Evolutionary conservation across 345 rosid species (phyloP).

Genomic region (Erodium maritimum): DNA sequence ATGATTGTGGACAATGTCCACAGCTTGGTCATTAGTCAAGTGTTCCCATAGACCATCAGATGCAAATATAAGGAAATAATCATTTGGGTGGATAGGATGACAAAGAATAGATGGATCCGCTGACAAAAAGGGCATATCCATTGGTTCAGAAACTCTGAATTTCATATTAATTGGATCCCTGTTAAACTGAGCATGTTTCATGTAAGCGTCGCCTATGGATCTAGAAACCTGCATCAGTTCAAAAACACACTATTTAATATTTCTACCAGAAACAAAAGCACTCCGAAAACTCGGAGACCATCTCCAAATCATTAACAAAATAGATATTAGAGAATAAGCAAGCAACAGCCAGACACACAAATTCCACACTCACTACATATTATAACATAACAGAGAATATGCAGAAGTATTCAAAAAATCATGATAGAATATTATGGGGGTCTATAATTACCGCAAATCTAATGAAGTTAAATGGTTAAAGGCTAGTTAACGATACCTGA

Average conservation of each 20-base stretch:
- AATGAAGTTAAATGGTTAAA: no score
- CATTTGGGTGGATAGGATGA: slow-evolving; percentile 66
- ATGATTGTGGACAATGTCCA: slow-evolving; percentile 70
- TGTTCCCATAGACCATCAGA: slow-evolving; percentile 98
- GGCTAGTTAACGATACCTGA: slow-evolving; percentile 40
- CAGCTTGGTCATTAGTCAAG: slow-evolving; percentile 73
- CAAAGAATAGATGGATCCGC: slow-evolving; percentile 55
- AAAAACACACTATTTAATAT: slow-evolving; percentile 9
- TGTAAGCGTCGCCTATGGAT: slow-evolving; percentile 75
- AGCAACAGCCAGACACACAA: no score
- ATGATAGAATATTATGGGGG: no score
- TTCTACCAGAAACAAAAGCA: neutral
- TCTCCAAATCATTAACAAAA: no score
- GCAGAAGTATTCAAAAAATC: no score
- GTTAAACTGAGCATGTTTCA: slow-evolving; percentile 63
- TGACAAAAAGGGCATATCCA: slow-evolving; percentile 57
- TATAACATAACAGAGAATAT: no score
- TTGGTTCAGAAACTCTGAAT: slow-evolving; percentile 76
- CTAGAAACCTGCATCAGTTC: slow-evolving; percentile 70
- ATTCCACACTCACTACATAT: no score
- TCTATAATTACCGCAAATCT: no score
- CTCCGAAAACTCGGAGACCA: no score
- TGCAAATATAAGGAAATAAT: slow-evolving; percentile 85
- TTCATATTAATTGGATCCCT: slow-evolving; percentile 48
- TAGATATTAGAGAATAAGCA: no score